Evolutionary conservation across 2,329 filamentous ascomycete genomes (phyloP), one percentile per base, ranked within the genome.

Genomic region (Colletotrichum shisoi): DNA sequence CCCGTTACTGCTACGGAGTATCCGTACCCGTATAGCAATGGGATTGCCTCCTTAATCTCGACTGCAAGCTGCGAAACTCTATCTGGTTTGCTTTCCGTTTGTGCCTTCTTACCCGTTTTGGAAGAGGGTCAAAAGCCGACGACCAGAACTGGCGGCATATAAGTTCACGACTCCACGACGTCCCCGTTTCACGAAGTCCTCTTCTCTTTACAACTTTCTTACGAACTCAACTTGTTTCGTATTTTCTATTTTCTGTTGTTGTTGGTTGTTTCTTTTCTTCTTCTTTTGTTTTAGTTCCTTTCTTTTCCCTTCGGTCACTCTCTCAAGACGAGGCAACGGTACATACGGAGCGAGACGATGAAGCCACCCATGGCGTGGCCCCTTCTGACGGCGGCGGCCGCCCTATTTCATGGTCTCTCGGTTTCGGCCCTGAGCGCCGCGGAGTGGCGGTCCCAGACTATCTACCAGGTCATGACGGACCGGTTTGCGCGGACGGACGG

Each of bases 381-480:
- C 13, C 24, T 54, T 37, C 49, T 68, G 9, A 45, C 48, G 24
- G 52, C 53, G 34, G 61, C 46, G 17, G 31, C 63, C 24, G 61
- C 52, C 27, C 46, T 67, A 31, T 49, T 56, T 45, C 57, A 42
- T 8, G 54, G 65, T 8, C 13, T 27, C 7, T 8, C 15, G 31
- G 64, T 54, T 13, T 67, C 57, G 34, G 66, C 66, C 48, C 45
- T 68, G 45, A 67, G 37, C 67, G 73, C 74, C n/a, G 74, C 69
- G 5, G 73, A 79, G 40, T 87, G 84, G 85, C 84, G 83, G 72
- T 78, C 79, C 31, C 81, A 82, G 62, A 85, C 82, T 51, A 86
- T 87, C 62, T 88, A 88, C 73, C 85, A 87, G 76, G 81, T 83
- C 44, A 75, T 88, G 71, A 86, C 85, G 3, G 85, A 87, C 71